Base-by-base conservation (phyloP, 805 yeast genomes). In the Lachancea thermotolerans region DNA sequence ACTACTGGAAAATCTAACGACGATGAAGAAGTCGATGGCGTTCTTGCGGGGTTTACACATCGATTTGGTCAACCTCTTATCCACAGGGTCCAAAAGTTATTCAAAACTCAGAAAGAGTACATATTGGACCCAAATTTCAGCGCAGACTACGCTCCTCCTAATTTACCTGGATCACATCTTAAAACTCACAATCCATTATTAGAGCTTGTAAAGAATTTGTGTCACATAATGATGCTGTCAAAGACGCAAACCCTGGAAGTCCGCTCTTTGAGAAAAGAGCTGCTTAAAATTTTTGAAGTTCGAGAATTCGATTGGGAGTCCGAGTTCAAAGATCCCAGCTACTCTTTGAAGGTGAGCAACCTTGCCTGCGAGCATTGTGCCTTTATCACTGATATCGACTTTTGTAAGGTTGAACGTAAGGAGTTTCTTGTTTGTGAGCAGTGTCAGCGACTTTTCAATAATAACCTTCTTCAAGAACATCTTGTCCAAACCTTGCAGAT, bases 281-380 rank as follows among this genome's bases (percentile, higher is more conserved):
- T 95, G 49, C 70, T 93, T 32, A 72, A 75, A 2, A 63, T 85
- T 4, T 77, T 95, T 53, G 95, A 89, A 28, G 75, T 90, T 34
- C 79, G 83, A 48, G 99, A 93, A 59, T 93, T 93, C 65, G 81
- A 87, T 51, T 75, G 75, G 3, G 86, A 80, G 46, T 86, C 91
- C 1, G 70, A 69, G 14, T 90, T 89, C 64, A 65, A 62, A 35
- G 79, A 88, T 58, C 96, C 96, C 12, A 77, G 93, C 41, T 71
- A 85, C 0, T 75, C 85, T 0, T 70, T 93, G 49, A 67, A 72
- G 31, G 63, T 93, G 3, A 75, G 82, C 1, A 82, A 81, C 37
- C 74, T 89, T 5, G 69, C 84, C 5, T 93, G 99, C 67, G 83
- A 78, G 49, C 75, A 81, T 54, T 93, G 99, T 67, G 82, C 80